Evolutionary conservation across 139 green algal genomes (phyloP).

Genomic region (Chlamydomonas sp.): DNA sequence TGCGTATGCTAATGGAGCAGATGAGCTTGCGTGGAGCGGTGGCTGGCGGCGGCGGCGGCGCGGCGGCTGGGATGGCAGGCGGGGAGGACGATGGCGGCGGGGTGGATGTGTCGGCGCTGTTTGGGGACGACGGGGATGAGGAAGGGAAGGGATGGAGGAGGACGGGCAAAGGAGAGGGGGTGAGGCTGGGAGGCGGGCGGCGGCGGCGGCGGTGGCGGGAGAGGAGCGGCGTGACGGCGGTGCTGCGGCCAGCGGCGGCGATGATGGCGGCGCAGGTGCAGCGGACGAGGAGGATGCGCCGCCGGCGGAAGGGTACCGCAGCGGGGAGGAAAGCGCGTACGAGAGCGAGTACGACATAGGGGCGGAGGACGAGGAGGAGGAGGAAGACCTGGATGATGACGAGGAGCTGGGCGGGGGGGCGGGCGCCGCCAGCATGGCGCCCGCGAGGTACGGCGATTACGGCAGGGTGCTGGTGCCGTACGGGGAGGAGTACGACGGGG

Average conservation of each 20-base stretch:
- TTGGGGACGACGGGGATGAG: background rate
- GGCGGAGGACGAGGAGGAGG: constrained; percentile 8
- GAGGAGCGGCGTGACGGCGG: background rate
- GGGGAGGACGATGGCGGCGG: background rate
- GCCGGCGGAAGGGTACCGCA: background rate
- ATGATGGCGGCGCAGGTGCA: background rate
- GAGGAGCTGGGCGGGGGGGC: background rate
- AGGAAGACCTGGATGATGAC: constrained; percentile 14
- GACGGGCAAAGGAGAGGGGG: background rate
- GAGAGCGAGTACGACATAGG: constrained; percentile 26
- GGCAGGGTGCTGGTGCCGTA: no score
- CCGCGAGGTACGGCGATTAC: no score
- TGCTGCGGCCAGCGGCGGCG: background rate
- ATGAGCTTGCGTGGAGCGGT: background rate
- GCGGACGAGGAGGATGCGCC: background rate
- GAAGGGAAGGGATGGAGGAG: background rate
- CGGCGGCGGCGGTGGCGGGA: background rate
- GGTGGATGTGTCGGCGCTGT: background rate
- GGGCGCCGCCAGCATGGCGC: no score
- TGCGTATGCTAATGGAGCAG: constrained; percentile 33
- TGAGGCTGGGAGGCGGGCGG: no score
- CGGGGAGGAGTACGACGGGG: background rate
- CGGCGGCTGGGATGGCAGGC: background rate
- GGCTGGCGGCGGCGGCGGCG: background rate
- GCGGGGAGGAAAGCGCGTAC: constrained; percentile 1